These are phyloP conservation scores for Comarum palustre DNA, from an alignment of 306 rosid genomes.

Conservation along the genomic window DNA sequence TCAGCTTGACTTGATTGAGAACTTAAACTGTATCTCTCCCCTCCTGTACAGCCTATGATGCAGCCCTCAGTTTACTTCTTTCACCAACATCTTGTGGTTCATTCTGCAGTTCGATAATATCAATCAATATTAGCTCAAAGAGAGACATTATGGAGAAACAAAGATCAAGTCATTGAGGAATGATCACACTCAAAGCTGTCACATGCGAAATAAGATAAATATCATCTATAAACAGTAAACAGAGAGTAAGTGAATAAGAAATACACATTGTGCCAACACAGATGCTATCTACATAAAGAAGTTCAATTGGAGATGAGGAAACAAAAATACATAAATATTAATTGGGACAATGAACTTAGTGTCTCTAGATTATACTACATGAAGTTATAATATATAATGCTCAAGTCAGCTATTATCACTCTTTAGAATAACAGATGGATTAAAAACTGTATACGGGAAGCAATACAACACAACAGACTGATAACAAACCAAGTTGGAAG, in stretches of 20 bases:
- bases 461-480: not conserved
- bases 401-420: not conserved
- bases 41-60: constrained; percentile 42
- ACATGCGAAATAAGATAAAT: not conserved
- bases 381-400: not conserved
- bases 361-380: not conserved
- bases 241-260: not conserved
- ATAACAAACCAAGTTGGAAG: not conserved
- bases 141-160: not conserved
- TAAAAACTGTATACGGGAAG: not conserved
- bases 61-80: constrained; percentile 38
- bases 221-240: not conserved
- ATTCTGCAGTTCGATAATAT: constrained; percentile 33
- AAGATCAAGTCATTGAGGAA: not conserved
- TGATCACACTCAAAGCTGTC: not conserved
- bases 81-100: constrained; percentile 15
- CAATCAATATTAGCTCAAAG: constrained; percentile 19
- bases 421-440: not conserved
- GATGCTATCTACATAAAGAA: not conserved
- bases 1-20: constrained; percentile 37
- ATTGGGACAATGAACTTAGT: not conserved
- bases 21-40: constrained; percentile 25
- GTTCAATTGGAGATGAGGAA: not conserved
- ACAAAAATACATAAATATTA: not conserved
- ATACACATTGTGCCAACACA: not conserved